Evolutionary conservation across 163 green algal species (phyloP).

Genomic region (Volvox carteri): DNA sequence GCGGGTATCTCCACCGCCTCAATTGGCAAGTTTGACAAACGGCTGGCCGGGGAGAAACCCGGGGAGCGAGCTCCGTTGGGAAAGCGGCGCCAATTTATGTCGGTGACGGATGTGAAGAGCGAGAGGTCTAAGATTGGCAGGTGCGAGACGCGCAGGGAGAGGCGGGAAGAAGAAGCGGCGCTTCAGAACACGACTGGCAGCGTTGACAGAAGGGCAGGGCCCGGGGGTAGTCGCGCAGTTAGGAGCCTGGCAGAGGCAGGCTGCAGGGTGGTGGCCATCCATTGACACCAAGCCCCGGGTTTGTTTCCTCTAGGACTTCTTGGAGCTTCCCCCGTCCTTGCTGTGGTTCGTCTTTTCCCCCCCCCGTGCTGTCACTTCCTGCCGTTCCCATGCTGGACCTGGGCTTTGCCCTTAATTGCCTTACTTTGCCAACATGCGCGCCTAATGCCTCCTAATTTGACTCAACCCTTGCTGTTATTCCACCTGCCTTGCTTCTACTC

Average conservation of each 20-base stretch:
- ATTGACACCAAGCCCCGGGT: not conserved
- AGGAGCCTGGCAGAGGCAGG: not conserved
- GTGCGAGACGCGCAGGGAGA: not conserved
- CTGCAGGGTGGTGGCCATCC: not conserved
- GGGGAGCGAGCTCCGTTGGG: constrained; percentile 64
- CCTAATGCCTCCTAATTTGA: not conserved
- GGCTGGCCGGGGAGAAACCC: constrained; percentile 68
- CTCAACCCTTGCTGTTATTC: no score
- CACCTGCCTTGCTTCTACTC: no score
- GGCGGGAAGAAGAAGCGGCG: no score
- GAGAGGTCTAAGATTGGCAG: constrained; percentile 24
- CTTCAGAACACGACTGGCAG: no score
- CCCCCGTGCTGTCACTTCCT: no score
- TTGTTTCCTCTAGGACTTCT: not conserved
- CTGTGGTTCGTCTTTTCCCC: no score
- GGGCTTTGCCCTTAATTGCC: not conserved
- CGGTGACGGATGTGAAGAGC: constrained; percentile 59
- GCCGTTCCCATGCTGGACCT: not conserved
- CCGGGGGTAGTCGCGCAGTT: not conserved
- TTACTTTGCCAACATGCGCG: not conserved
- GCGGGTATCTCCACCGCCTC: constrained; percentile 92
- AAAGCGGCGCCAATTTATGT: constrained; percentile 77
- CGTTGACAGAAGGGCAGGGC: no score
- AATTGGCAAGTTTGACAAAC: constrained; percentile 96
- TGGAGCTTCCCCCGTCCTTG: no score